Conservation (phyloP, 108 stramenopile genomes). For the Fragilaria crotonensis region DNA sequence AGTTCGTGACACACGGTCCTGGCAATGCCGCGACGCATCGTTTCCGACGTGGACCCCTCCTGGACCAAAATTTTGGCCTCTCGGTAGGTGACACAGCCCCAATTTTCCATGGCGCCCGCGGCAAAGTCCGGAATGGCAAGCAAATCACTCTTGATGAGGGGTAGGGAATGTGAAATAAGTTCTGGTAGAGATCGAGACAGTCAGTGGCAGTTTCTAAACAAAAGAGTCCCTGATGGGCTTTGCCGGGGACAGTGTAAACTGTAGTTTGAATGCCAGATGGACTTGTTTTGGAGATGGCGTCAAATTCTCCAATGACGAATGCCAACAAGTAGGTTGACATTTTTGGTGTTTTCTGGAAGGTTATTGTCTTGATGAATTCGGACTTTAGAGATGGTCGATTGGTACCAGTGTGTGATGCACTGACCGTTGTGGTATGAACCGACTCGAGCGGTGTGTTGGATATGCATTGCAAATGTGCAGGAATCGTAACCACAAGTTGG, state of each 20-base stretch:
- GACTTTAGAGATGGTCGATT: background rate
- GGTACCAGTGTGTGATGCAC: background rate
- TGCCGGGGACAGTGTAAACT: slow-evolving; percentile 59
- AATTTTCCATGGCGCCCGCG: slow-evolving; percentile 77
- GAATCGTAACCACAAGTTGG: slow-evolving; percentile 12
- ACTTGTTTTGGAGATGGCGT: slow-evolving; percentile 31
- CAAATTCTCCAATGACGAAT: slow-evolving; percentile 56
- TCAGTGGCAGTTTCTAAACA: slow-evolving; percentile 37
- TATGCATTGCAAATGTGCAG: slow-evolving; percentile 9
- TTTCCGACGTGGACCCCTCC: slow-evolving; percentile 7
- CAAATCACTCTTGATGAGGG: slow-evolving; percentile 65
- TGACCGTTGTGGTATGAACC: background rate
- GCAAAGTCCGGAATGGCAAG: slow-evolving; percentile 70
- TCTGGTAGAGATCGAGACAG: slow-evolving; percentile 49
- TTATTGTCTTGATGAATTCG: slow-evolving; percentile 10
- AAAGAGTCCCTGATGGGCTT: slow-evolving; percentile 38
- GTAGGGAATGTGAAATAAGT: slow-evolving; percentile 30
- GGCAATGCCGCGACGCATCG: slow-evolving; percentile 22
- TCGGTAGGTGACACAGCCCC: slow-evolving; percentile 68
- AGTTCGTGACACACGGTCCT: slow-evolving; percentile 31
- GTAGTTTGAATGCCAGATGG: slow-evolving; percentile 22
- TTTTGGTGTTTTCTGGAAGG: slow-evolving; percentile 41
- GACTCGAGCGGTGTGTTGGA: slow-evolving; percentile 18
- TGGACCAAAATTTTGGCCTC: slow-evolving; percentile 45
- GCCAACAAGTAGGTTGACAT: slow-evolving; percentile 74